These are phyloP conservation scores for Boletus eberwhitei DNA, from an alignment of 768 basidiomycete genomes.

Conservation along the genomic window DNA sequence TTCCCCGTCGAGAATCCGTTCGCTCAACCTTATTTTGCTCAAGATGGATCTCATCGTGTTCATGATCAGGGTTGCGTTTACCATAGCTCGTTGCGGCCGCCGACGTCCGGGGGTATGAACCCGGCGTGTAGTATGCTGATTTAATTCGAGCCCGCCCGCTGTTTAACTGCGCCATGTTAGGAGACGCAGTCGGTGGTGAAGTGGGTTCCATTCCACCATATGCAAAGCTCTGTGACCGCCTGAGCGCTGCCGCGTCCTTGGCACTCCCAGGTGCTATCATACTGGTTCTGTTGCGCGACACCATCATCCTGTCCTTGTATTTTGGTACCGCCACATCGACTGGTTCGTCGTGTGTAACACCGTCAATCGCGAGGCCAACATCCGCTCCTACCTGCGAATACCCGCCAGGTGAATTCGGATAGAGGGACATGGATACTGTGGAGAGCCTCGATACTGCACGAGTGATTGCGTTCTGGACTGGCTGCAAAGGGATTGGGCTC, in stretches of 20 bases:
- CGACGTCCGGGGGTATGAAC: conserved; percentile 54
- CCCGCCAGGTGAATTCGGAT: conserved; percentile 41
- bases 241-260: conserved; percentile 23
- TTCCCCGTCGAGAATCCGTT: conserved; percentile 43
- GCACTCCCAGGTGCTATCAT: conserved; percentile 15
- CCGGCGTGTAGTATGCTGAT: conserved; percentile 61
- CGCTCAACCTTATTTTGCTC: conserved; percentile 32
- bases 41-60: conserved; percentile 31
- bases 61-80: conserved; percentile 34
- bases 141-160: conserved; percentile 66
- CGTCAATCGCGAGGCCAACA: conserved; percentile 37
- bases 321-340: conserved; percentile 32
- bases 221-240: conserved; percentile 38
- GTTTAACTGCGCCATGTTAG: conserved; percentile 22
- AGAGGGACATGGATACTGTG: conserved; percentile 44
- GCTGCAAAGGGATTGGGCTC: conserved; percentile 35
- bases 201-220: conserved; percentile 53
- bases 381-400: conserved; percentile 22
- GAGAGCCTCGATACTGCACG: conserved; percentile 41
- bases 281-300: conserved; percentile 20
- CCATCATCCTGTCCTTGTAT: conserved; percentile 32
- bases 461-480: conserved; percentile 39
- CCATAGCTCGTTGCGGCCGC: conserved; percentile 36
- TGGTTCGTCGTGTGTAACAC: conserved; percentile 41
- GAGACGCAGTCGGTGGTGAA: conserved; percentile 38